These are phyloP conservation scores for Penicillium crystallinum DNA, from an alignment of 495 filamentous ascomycete genomes.

Conservation along the genomic window DNA sequence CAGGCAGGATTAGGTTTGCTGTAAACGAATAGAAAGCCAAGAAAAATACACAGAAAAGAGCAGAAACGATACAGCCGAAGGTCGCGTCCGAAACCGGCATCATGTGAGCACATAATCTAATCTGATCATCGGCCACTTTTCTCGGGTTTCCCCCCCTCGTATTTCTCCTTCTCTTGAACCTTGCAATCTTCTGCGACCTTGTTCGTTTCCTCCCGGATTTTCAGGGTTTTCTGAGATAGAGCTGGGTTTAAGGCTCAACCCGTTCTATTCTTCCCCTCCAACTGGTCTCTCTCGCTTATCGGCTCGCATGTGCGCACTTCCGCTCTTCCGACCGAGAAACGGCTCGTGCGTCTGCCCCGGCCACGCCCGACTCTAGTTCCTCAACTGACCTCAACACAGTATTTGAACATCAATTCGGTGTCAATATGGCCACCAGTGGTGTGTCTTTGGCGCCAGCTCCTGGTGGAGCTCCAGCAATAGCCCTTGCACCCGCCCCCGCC, in stretches of 20 bases:
- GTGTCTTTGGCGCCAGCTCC: slow-evolving; percentile 30
- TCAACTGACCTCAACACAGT: slow-evolving; percentile 18
- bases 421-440: slow-evolving; percentile 33
- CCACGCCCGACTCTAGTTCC: slow-evolving; percentile 18
- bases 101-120: slow-evolving; percentile 39
- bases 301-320: slow-evolving; percentile 36
- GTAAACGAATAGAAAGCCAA: background rate
- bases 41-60: background rate
- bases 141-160: slow-evolving; percentile 15
- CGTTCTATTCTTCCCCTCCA: slow-evolving; percentile 2
- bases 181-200: background rate
- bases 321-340: slow-evolving; percentile 39
- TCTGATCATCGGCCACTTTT: slow-evolving; percentile 36
- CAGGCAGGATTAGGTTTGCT: background rate
- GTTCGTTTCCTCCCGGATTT: background rate
- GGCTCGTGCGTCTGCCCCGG: slow-evolving; percentile 25
- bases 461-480: slow-evolving; percentile 27
- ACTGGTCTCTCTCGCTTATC: slow-evolving; percentile 26
- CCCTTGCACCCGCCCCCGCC: slow-evolving; percentile 31
- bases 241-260: background rate
- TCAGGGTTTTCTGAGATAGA: background rate
- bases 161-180: slow-evolving; percentile 6
- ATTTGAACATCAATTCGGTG: slow-evolving; percentile 14
- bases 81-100: slow-evolving; percentile 26
- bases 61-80: slow-evolving; percentile 7